Evolutionary conservation across 2,329 filamentous ascomycete species (phyloP).

Genomic region (Alternaria viburni): DNA sequence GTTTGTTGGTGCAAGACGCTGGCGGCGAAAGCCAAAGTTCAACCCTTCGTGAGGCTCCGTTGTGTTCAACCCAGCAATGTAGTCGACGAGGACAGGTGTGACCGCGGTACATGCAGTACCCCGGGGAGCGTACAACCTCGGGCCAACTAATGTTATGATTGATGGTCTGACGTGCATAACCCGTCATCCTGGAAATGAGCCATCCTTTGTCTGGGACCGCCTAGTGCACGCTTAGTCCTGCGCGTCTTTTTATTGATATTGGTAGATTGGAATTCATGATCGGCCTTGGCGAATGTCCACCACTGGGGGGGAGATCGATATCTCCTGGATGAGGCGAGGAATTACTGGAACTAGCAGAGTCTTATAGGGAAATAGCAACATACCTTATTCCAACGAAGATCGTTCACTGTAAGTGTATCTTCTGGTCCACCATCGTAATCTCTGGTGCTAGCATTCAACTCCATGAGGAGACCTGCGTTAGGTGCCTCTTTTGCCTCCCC

Average conservation of each 20-base stretch:
- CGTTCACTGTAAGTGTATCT: slow-evolving; percentile 24
- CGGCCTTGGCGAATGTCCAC: too few relatives aligned
- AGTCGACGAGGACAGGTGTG: slow-evolving; percentile 10
- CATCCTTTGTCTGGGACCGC: slow-evolving; percentile 21
- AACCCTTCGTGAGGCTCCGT: slow-evolving; percentile 3
- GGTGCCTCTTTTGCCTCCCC: too few relatives aligned
- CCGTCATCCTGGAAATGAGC: slow-evolving; percentile 12
- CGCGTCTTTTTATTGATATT: background rate
- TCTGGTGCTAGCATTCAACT: slow-evolving; percentile 18
- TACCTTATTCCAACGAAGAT: slow-evolving; percentile 40
- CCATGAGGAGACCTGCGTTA: background rate
- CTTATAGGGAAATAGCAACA: background rate
- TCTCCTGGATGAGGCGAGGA: too few relatives aligned
- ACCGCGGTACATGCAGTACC: slow-evolving; percentile 25
- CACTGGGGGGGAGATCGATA: too few relatives aligned
- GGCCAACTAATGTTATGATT: slow-evolving; percentile 27
- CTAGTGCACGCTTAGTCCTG: slow-evolving; percentile 17
- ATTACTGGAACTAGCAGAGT: too few relatives aligned
- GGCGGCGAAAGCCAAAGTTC: slow-evolving; percentile 21
- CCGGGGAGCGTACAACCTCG: slow-evolving; percentile 12
- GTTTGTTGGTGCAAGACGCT: background rate
- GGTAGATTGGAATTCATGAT: too few relatives aligned
- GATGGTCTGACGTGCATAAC: slow-evolving; percentile 14
- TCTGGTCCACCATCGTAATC: slow-evolving; percentile 26
- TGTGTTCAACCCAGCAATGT: slow-evolving; percentile 5